Conservation (phyloP, 2,329 filamentous ascomycete genomes). For the Venturia pyrina region DNA sequence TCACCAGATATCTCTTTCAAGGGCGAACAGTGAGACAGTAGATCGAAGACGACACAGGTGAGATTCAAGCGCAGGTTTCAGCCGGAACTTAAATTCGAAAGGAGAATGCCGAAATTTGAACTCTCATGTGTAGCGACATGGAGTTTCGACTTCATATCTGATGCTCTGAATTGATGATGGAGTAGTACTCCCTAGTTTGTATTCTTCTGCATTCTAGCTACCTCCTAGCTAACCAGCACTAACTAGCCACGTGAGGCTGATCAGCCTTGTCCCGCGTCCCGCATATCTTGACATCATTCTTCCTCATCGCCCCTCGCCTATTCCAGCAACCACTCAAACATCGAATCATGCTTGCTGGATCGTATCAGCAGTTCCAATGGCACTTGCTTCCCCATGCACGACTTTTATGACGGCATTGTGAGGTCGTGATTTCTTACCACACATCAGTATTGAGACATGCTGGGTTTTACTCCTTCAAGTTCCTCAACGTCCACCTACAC, state of each 20-base stretch:
- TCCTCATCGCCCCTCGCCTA: neutral
- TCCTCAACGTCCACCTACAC: neutral
- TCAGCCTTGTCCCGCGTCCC: neutral
- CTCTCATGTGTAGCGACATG: no score
- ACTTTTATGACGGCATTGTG: neutral
- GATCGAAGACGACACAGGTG: no score
- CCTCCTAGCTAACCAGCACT: neutral
- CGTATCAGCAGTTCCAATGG: neutral
- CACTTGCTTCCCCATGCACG: neutral
- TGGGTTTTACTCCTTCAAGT: neutral
- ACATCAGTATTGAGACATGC: neutral
- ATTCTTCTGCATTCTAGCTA: no score
- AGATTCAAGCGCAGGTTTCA: no score
- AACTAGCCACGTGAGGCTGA: neutral
- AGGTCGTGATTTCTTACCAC: neutral
- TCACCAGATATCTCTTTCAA: no score
- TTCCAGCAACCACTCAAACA: neutral
- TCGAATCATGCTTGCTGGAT: neutral
- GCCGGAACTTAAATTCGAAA: no score
- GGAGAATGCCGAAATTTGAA: no score
- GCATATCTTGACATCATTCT: slow-evolving; percentile 1
- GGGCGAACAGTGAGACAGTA: no score
- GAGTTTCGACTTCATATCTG: no score
- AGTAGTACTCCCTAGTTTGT: no score
- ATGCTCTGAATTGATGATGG: no score